Percentiles rank a stretch among this genome's conserved stretches.
Evolutionary conservation across 345 rosid genomes (phyloP).

Genomic region (Euphorbia peplus): DNA sequence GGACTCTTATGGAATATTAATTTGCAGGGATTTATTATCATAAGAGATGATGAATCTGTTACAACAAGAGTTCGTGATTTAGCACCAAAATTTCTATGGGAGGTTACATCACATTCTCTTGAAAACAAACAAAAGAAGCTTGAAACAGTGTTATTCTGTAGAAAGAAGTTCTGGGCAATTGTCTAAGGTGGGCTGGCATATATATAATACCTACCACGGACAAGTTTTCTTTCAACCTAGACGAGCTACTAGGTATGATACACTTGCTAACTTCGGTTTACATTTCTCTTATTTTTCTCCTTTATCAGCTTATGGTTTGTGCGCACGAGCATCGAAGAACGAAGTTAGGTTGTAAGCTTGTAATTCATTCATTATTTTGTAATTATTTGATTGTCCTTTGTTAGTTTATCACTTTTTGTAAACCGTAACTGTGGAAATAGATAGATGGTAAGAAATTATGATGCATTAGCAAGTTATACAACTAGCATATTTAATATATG

Average conservation of each 20-base stretch:
- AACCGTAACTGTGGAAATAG: background rate
- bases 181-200: conserved; percentile 20
- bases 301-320: conserved; percentile 1
- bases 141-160: conserved; percentile 67
- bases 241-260: background rate
- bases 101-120: conserved; percentile 53
- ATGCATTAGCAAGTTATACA: no score
- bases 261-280: background rate
- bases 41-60: conserved; percentile 67
- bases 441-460: background rate
- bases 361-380: conserved; percentile 11
- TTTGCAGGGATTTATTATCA: conserved; percentile 72
- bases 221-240: background rate
- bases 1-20: background rate
- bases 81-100: conserved; percentile 81
- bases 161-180: conserved; percentile 84
- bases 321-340: background rate
- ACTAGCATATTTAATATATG: no score
- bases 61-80: conserved; percentile 53
- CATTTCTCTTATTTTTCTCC: background rate
- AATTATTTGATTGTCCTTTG: conserved; percentile 1
- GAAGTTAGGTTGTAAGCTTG: background rate
- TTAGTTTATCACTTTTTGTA: background rate
- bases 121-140: conserved; percentile 52
- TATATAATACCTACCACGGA: background rate